phyloP scores from a whole-genome alignment of 345 rosid genomes.

The Syzygium jambos region DNA sequence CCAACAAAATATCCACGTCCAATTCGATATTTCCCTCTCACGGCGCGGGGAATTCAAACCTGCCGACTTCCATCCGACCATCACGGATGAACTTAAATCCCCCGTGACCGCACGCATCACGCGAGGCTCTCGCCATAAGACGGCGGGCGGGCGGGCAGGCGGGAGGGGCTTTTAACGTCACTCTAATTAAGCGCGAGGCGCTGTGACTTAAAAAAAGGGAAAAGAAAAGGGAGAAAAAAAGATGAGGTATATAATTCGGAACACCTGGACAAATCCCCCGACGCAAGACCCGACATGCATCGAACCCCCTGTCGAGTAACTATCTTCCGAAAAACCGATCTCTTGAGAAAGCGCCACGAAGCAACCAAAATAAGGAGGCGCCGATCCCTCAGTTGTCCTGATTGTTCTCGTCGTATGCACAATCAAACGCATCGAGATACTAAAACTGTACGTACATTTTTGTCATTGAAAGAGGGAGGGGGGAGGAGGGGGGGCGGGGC shows the following conservation, averaged over 20 bases:
- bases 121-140: not conserved
- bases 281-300: no score
- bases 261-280: no score
- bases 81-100: not conserved
- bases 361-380: not conserved
- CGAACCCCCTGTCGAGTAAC: not conserved
- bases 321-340: rapidly evolving
- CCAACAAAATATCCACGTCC: not conserved
- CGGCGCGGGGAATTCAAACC: not conserved
- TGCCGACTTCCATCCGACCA: not conserved
- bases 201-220: not conserved
- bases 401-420: not conserved
- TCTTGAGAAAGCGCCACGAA: rapidly evolving
- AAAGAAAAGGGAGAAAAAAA: not conserved
- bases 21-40: not conserved
- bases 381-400: rapidly evolving
- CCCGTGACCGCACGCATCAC: not conserved
- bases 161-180: not conserved
- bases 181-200: not conserved
- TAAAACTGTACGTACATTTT: rapidly evolving
- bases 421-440: not conserved
- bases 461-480: not conserved
- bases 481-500: no score
- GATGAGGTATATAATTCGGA: rapidly evolving
- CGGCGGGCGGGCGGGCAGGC: not conserved